Evolutionary conservation across 169 alveolate genomes (phyloP), one percentile per base, ranked within the genome.

Genomic region (Plasmodium ovale): DNA sequence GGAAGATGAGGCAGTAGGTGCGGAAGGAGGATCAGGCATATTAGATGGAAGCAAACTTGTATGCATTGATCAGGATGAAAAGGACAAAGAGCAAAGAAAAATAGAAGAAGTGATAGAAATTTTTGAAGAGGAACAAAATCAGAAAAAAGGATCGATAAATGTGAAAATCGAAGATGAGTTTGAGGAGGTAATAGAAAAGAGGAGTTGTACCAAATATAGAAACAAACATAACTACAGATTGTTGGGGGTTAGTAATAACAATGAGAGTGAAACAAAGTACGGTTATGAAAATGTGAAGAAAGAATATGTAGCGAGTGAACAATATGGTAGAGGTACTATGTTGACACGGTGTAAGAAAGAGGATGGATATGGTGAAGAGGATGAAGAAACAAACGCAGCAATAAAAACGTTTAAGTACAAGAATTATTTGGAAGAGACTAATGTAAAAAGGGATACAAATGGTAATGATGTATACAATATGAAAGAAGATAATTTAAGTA

Each of bases 141-240:
- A 73, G 29, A 33, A 39, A 16, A 60, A 42, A 29, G 59, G 14
- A 5, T 21, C n/a, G 23, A 23, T 27, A 4, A 35, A 59, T 29
- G 19, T 39, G n/a, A 44, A 25, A 14, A 1, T 19, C 7, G 64
- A 73, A 4, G 72, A 73, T 7, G 82, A 47, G 27, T 44, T 69
- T 54, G 82, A 69, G 42, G 47, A 73, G 23, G 49, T 16, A 16
- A 49, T 69, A 12, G 82, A 71, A n/a, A 49, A 72, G 27, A 33
- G 60, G 33, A 49, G 60, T 23, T 42, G 59, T 21, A 42, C 64
- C 16, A 14, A n/a, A 33, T 64, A 64, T 47, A 64, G 53, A 35
- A 33, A 35, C 39, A 64, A 64, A 64, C 73, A 64, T 54, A 64
- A 25, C 29, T 6, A 39, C 9, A 39, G 51, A 39, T n/a, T n/a